phyloP scores from a whole-genome alignment of 176 grass and related monocot genomes.

The Phragmites australis region DNA sequence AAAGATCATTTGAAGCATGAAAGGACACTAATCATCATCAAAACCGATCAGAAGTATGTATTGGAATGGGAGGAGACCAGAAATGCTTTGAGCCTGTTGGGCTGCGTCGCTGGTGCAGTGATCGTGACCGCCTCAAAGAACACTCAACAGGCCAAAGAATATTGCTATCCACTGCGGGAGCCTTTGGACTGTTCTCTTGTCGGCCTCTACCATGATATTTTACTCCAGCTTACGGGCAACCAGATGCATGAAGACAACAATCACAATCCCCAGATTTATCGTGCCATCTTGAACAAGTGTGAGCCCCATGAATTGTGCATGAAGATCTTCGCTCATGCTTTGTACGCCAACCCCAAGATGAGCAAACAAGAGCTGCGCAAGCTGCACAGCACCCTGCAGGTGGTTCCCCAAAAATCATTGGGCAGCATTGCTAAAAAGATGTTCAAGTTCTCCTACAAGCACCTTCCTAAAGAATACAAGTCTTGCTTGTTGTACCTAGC shows the following conservation, averaged over 20 bases:
- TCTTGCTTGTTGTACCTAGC: conserved; percentile 28
- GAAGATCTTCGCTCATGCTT: conserved; percentile 13
- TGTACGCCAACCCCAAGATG: not conserved
- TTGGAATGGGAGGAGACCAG: not conserved
- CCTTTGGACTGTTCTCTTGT: conserved; percentile 14
- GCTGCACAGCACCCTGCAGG: not conserved
- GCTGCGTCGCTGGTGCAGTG: accelerated
- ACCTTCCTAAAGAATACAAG: not conserved
- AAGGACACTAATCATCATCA: not conserved
- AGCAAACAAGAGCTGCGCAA: not conserved
- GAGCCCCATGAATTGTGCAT: not conserved
- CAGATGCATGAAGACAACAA: not conserved
- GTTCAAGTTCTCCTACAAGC: not conserved
- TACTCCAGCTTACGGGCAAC: not conserved
- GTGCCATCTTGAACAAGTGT: not conserved
- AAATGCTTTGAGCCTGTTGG: not conserved
- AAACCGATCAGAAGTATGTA: not conserved
- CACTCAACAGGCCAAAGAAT: not conserved
- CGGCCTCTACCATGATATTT: not conserved
- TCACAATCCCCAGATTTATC: not conserved
- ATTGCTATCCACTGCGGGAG: not conserved
- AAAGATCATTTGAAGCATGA: accelerated
- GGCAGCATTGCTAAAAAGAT: not conserved
- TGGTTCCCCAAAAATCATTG: not conserved
- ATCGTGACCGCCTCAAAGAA: not conserved